Base-by-base conservation (phyloP, 2,329 filamentous ascomycete species). In the Colletotrichum sp. region DNA sequence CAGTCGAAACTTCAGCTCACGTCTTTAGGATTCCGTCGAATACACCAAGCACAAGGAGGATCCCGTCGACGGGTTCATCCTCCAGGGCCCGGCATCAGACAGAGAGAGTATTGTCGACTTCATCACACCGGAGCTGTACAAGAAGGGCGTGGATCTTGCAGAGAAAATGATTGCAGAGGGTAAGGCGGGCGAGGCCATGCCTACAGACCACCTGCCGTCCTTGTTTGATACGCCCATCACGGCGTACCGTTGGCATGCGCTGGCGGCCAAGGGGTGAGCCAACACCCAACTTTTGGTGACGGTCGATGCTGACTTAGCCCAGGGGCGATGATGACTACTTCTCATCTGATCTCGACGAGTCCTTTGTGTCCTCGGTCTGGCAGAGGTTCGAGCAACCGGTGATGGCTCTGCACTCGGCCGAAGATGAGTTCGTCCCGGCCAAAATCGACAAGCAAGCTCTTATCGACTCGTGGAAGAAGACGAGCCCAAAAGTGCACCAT, bases 301-400 rank as follows among this genome's bases (percentile, higher is more conserved):
- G n/a, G 56, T 61, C 26, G 24, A 55, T 26, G 18, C 26, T 70
- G 24, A 16, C 64, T 64, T 9, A 13, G 13, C 7, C 24, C 62
- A 91, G 92, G 7, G 94, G 93, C 12, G 93, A 94, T 74, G 96
- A 98, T 82, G 96, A 98, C 82, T 95, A 94, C 81, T 98, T 98
- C 85, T 96, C 94, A n/a, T 93, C 92, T 4, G 94, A 97, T 81
- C 85, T 97, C n/a, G 83, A 86, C 1, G 85, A 89, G 36, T 87
- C 90, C 36, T 86, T 88, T 21, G 85, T 96, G 8, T 80, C 83
- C 28, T 82, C 82, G 16, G 93, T 93, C n/a, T 98, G 96, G 89
- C 90, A 92, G 5, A 85, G 85, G 66, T 86, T 95, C 71, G 85
- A 86, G 58, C 88, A 90, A 68, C 90, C 91, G 2, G 83, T 95